phyloP scores from a whole-genome alignment of 192 early-diverging fungal species.

The Dimargaris cristalligena region DNA sequence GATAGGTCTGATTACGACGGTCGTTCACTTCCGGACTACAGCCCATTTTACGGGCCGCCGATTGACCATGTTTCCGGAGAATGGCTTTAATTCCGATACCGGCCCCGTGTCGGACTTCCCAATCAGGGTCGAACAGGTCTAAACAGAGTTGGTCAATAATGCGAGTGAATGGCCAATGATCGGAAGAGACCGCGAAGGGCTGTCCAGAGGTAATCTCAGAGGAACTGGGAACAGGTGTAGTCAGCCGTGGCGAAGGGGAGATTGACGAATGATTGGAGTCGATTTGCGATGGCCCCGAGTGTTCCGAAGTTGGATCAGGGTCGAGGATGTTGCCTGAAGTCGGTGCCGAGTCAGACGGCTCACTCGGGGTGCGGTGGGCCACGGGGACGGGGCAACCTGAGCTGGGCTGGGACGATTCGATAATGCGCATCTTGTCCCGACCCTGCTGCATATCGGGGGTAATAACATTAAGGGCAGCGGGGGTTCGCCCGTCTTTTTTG shows the following conservation, averaged over 20 bases:
- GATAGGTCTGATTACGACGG: constrained; percentile 49
- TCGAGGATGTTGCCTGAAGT: too few species aligned
- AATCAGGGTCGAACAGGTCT: constrained; percentile 53
- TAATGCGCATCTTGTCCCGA: background rate
- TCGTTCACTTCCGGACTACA: constrained; percentile 36
- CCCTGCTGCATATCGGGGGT: constrained; percentile 13
- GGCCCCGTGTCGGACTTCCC: constrained; percentile 94
- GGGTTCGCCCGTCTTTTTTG: constrained; percentile 51
- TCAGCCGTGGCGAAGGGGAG: too few species aligned
- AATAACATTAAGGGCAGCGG: too few species aligned
- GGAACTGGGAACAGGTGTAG: too few species aligned
- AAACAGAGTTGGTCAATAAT: constrained; percentile 49
- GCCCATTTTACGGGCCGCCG: constrained; percentile 54
- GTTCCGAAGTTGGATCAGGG: too few species aligned
- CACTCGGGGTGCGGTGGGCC: constrained; percentile 36
- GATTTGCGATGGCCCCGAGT: too few species aligned
- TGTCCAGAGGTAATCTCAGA: constrained; percentile 7
- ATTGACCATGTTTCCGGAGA: constrained; percentile 67
- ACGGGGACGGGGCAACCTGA: constrained; percentile 6
- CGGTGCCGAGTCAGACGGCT: too few species aligned
- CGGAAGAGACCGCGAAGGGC: constrained; percentile 23
- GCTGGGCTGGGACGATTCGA: background rate
- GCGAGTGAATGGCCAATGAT: constrained; percentile 56
- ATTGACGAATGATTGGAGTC: too few species aligned
- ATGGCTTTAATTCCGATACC: constrained; percentile 84